Conservation (phyloP, 148 eudicot species). For the Camellia granthamiana region DNA sequence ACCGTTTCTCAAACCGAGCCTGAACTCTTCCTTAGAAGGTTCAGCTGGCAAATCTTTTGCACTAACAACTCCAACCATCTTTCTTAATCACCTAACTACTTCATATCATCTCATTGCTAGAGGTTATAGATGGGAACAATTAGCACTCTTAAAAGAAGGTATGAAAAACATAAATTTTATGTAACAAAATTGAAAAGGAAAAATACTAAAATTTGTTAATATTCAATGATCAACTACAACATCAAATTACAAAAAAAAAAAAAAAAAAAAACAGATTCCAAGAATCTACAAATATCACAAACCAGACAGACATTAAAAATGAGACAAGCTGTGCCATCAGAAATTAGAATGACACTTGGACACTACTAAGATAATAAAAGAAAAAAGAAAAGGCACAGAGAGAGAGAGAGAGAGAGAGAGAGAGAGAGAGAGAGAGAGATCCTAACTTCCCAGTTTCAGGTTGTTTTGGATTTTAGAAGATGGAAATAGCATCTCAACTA, state of each 20-base stretch:
- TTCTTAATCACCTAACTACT: slow-evolving; percentile 79
- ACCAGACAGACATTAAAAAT: background rate
- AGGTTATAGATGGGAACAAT: background rate
- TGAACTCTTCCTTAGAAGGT: slow-evolving; percentile 88
- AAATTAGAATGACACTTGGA: too few relatives aligned
- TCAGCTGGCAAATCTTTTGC: slow-evolving; percentile 88
- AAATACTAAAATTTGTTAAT: background rate
- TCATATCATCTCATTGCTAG: slow-evolving; percentile 75
- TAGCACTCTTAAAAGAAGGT: background rate
- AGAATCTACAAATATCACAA: background rate
- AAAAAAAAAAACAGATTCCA: background rate
- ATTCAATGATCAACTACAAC: background rate
- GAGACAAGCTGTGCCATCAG: too few relatives aligned
- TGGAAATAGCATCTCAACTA: background rate
- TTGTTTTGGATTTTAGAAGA: background rate
- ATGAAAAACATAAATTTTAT: background rate
- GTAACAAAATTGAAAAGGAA: background rate
- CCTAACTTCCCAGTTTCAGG: background rate
- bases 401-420: too few relatives aligned
- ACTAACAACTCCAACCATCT: slow-evolving; percentile 82
- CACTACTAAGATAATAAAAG: background rate
- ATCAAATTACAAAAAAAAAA: background rate
- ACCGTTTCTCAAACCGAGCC: slow-evolving; percentile 85
- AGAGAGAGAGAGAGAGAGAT: background rate
- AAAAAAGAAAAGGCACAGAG: background rate